Percentiles rank a stretch among this genome's conserved stretches.
These are phyloP conservation scores for Xanthoconium separans DNA, from an alignment of 1,284 basidiomycete genomes.

Conservation along the genomic window DNA sequence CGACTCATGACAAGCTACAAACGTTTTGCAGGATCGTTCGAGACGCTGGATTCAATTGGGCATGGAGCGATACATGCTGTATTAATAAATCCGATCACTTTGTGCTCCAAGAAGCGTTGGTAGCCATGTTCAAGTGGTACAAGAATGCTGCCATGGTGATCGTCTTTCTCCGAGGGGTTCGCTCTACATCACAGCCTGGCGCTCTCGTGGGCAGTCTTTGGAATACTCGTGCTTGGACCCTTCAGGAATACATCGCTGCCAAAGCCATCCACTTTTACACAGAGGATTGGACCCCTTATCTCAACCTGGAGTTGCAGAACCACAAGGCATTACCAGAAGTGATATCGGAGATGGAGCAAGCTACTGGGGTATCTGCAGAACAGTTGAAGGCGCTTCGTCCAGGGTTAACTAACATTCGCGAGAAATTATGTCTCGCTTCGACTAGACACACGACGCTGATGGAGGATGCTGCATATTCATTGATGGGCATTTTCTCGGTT, in stretches of 20 bases:
- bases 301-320: neutral
- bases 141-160: neutral
- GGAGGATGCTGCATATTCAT: neutral
- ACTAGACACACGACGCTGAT: neutral
- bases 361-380: neutral
- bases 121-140: neutral
- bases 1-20: neutral
- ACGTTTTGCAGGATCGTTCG: neutral
- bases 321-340: neutral
- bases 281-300: neutral
- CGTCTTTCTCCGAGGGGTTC: neutral
- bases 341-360: neutral
- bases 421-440: neutral
- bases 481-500: neutral
- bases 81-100: neutral
- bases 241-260: neutral
- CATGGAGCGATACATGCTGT: neutral
- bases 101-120: neutral
- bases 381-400: neutral
- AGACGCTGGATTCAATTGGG: neutral
- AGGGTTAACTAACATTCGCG: neutral
- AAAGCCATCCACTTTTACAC: neutral
- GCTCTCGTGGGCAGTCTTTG: neutral
- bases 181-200: neutral
- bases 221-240: neutral